Base-by-base conservation (phyloP, 352 stramenopile species). In the Peronospora farinosa region DNA sequence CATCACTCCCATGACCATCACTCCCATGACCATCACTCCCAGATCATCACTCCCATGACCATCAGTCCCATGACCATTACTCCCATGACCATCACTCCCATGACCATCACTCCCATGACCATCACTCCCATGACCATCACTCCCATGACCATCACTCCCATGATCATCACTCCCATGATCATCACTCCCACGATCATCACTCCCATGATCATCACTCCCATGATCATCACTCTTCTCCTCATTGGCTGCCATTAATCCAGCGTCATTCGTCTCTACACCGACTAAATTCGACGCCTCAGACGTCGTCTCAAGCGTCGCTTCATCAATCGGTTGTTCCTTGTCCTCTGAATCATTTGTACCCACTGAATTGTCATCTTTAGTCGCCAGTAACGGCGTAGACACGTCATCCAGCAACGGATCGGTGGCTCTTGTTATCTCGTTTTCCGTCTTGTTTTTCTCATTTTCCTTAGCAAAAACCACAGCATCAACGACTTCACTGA, bases 341-440 rank as follows among this genome's bases (percentile, higher is more conserved):
- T 30, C 40, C n/a, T 40, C 41, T 16, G 45, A n/a, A 12, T 16
- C 40, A 17, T 41, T 35, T 15, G 12, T 25, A 37, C 0, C 10
- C 3, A 5, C 7, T 16, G 7, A 6, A 23, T 43, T 47, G 5
- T 40, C 40, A 15, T 13, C 28, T 12, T 11, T n/a, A n/a, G 12
- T 17, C 6, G 46, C 40, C 50, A 36, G n/a, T 40, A 35, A 40
- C 49, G 47, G 48, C 9, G 37, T 38, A 1, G 40, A 13, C 37
- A 23, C 37, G 37, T 39, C 28, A 47, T 52, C 40, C 15, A 61
- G 13, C 32, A 36, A 12, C 37, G 47, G 39, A 9, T 50, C 21
- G 15, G 28, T n/a, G 19, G 17, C 19, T 12, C 2, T 15, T 32
- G 27, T 47, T 39, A 33, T 36, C 43, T 51, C 28, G 36, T 52